Evolutionary conservation across 306 rosid genomes (phyloP).

Genomic region (Cucumis cinereus): DNA sequence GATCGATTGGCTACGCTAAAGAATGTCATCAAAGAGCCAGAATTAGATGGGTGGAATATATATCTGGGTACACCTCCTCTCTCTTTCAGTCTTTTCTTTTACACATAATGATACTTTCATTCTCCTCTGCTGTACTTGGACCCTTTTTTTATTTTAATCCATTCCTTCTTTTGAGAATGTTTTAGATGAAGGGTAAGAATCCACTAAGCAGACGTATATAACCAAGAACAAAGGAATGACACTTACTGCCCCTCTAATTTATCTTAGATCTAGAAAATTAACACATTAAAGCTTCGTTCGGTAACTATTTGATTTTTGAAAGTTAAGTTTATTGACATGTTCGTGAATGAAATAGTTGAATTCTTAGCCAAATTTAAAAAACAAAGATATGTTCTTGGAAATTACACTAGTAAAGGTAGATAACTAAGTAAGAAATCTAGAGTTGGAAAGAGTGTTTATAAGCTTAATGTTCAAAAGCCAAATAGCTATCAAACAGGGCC

Average conservation of each 20-base stretch:
- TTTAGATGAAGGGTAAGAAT: background rate
- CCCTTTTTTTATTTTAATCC: background rate
- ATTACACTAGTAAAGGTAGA: no score
- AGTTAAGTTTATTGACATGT: no score
- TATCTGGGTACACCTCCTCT: constrained; percentile 42
- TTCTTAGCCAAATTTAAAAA: no score
- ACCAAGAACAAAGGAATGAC: background rate
- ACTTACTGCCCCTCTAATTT: background rate
- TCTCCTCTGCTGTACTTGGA: background rate
- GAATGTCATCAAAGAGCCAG: constrained; percentile 83
- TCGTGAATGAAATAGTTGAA: no score
- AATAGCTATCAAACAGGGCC: no score
- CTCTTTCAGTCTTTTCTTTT: background rate
- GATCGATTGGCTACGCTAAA: constrained; percentile 68
- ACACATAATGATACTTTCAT: background rate
- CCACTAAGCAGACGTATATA: background rate
- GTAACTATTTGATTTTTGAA: no score
- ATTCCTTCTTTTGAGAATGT: background rate
- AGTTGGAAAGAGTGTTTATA: no score
- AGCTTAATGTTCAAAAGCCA: no score
- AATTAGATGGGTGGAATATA: constrained; percentile 67
- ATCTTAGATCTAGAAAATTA: background rate
- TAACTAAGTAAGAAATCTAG: no score
- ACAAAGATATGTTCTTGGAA: no score
- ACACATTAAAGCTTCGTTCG: background rate